Conservation (phyloP, 257 asterid genomes). For the Scutellaria galericulata region DNA sequence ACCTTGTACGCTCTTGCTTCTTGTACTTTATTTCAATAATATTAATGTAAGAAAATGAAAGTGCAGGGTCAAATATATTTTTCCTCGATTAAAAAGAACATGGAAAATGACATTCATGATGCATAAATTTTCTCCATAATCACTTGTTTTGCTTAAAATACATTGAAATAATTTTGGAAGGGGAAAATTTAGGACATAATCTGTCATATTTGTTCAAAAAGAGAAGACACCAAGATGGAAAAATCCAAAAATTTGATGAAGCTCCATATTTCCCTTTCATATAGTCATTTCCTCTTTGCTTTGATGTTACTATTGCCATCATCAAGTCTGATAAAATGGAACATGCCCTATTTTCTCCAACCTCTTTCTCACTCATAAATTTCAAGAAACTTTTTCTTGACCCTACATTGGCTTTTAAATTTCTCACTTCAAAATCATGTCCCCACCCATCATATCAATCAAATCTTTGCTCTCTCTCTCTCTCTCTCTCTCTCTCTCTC, state of each 20-base stretch:
- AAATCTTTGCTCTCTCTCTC: slow-evolving; percentile 45
- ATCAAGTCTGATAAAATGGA: slow-evolving; percentile 42
- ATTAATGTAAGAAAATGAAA: background rate
- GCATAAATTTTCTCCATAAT: background rate
- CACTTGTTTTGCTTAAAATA: background rate
- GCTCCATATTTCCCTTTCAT: background rate
- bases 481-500: slow-evolving; percentile 27
- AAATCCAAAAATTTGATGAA: background rate
- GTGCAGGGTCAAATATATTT: background rate
- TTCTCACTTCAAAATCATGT: slow-evolving; percentile 48
- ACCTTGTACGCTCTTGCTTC: no score
- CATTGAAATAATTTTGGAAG: no score
- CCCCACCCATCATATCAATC: slow-evolving; percentile 72
- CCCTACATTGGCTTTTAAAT: slow-evolving; percentile 53
- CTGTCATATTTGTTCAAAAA: no score
- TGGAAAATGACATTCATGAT: background rate
- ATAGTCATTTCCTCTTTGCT: slow-evolving; percentile 15
- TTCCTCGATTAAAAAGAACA: background rate
- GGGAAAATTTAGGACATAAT: no score
- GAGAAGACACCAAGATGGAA: slow-evolving; percentile 13
- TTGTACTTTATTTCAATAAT: no score
- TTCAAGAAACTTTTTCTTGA: slow-evolving; percentile 38
- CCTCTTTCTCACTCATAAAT: slow-evolving; percentile 29
- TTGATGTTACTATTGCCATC: slow-evolving; percentile 22
- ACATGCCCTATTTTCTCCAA: slow-evolving; percentile 26